Evolutionary conservation across 2,329 filamentous ascomycete species (phyloP).

Genomic region (Trichoderma koningii): DNA sequence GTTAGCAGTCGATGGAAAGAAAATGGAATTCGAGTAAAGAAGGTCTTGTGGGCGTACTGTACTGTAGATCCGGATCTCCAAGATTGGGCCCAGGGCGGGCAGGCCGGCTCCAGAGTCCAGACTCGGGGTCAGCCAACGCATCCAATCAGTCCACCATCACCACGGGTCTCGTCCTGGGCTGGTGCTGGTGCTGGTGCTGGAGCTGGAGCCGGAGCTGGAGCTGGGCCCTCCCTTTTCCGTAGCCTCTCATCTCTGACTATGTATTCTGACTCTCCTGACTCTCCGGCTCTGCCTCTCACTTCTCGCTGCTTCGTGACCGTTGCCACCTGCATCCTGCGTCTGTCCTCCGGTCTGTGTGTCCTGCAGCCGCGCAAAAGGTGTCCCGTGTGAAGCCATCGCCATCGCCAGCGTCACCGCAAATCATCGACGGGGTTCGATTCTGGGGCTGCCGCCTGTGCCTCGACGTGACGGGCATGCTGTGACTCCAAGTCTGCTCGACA

Average conservation of each 20-base stretch:
- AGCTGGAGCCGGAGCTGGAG: neutral
- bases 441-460: neutral
- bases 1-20: neutral
- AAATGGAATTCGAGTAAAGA: neutral
- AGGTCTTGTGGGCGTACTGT: neutral
- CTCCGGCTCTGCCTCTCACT: neutral
- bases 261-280: neutral
- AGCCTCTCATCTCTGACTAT: neutral
- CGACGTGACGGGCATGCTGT: too few relatives aligned
- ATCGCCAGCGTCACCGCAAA: conserved; percentile 18
- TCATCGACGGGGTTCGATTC: neutral
- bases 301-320: too few relatives aligned
- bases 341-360: neutral
- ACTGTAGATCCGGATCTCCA: conserved; percentile 23
- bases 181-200: conserved; percentile 10
- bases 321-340: neutral
- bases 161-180: conserved; percentile 17
- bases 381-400: conserved; percentile 25
- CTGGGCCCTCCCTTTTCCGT: conserved; percentile 20
- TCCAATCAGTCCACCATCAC: conserved; percentile 30
- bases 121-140: conserved; percentile 27
- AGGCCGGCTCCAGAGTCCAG: conserved; percentile 26
- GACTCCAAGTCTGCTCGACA: too few relatives aligned
- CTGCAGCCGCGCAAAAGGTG: neutral
- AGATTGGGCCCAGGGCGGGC: conserved; percentile 20